These are phyloP conservation scores for Wickerhamomyces chaumierensis DNA, from an alignment of 805 yeast genomes.

Conservation along the genomic window DNA sequence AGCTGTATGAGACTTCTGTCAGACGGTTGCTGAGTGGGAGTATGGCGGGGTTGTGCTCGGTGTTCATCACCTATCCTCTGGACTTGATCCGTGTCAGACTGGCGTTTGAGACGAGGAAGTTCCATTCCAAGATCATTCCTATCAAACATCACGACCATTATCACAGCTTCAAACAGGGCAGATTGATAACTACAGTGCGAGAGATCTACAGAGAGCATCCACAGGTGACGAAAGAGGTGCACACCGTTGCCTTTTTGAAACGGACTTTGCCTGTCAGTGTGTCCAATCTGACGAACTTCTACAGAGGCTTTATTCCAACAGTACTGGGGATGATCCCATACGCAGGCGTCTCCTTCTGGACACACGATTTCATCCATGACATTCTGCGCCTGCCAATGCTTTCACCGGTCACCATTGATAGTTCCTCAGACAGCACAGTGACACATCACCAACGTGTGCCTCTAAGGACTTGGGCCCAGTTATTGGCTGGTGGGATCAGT, in stretches of 20 bases:
- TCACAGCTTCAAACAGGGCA: slow-evolving; percentile 20
- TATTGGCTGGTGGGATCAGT: slow-evolving; percentile 90
- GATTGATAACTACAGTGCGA: slow-evolving; percentile 14
- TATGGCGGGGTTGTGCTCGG: slow-evolving; percentile 78
- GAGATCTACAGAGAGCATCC: slow-evolving; percentile 19
- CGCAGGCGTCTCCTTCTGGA: slow-evolving; percentile 94
- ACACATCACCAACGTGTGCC: slow-evolving; percentile 39
- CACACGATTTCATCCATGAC: slow-evolving; percentile 89
- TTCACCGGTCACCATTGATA: slow-evolving; percentile 37
- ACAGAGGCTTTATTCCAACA: slow-evolving; percentile 91
- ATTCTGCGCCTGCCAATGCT: slow-evolving; percentile 54
- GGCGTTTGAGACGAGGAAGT: slow-evolving; percentile 67
- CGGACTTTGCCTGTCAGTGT: slow-evolving; percentile 10
- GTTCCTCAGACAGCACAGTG: slow-evolving; percentile 1
- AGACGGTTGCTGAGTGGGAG: slow-evolving; percentile 85
- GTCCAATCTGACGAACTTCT: slow-evolving; percentile 44
- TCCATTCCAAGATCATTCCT: slow-evolving; percentile 5
- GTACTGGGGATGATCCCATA: slow-evolving; percentile 93
- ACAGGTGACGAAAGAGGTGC: slow-evolving; percentile 10
- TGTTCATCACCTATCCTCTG: slow-evolving; percentile 82
- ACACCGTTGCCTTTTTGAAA: slow-evolving; percentile 12
- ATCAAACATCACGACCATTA: slow-evolving; percentile 14
- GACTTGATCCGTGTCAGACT: slow-evolving; percentile 84
- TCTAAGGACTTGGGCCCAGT: slow-evolving; percentile 82
- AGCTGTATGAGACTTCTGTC: slow-evolving; percentile 63